Evolutionary conservation across 2,329 filamentous ascomycete species (phyloP), one percentile per base, ranked within the genome.

Genomic region (Fusarium begoniae): DNA sequence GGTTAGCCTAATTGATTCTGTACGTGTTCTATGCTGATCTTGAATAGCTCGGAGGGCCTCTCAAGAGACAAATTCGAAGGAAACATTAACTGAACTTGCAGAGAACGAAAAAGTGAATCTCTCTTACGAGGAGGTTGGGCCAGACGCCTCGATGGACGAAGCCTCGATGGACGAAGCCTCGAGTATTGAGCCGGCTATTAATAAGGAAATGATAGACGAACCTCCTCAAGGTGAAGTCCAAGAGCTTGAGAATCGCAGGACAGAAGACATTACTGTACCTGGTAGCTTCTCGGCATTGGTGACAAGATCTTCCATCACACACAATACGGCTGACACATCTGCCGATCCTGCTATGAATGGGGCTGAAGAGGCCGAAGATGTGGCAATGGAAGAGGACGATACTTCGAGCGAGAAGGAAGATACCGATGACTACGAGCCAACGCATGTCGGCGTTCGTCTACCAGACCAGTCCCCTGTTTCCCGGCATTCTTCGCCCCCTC

Each of bases 371-470:
- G 51, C 50, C 15, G 75, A 75, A 35, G 68, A 79, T 40, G 65
- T 74, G 51, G 74, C 59, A 26, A 79, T 79, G 77, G 77, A 77
- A 18, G 75, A 77, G 44, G 74, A 57, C 38, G 65, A 50, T 18
- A 69, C 69, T 53, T 76, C 64, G 8, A 74, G 73, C 41, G 63
- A 68, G 40, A 71, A 75, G 37, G 75, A 77, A 32, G 75, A 70
- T 30, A 87, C 87, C 5, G 89, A 90, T 67, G 85, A 82, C 55
- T 90, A 90, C 75, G 88, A 91, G 71, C 89, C 89, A 54, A 87
- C 87, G 24, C 86, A 85, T 61, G 83, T 82, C n/a, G 72, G 65
- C 14, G 32, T 77, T 43, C 63, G 73, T 48, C 53, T 78, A n/a
- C 63, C 63, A 44, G 55, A 55, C 32, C 58, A 67, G 18, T 53